phyloP scores from a whole-genome alignment of 306 rosid species.

The Casuarina cunninghamiana region DNA sequence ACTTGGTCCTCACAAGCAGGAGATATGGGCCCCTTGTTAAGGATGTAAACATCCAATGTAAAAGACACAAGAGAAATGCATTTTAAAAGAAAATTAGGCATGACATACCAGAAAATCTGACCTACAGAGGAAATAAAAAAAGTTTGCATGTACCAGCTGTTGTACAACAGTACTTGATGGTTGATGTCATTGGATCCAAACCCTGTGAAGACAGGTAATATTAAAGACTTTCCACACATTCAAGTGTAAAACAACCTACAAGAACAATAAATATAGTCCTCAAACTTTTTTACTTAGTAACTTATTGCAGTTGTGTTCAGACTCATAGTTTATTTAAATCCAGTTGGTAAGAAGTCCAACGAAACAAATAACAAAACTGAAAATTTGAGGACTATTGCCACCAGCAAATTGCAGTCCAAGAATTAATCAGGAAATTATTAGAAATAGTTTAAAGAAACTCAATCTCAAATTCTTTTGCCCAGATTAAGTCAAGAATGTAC shows the following conservation, averaged over 20 bases:
- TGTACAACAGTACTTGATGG: slow-evolving; percentile 73
- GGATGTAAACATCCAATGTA: no score
- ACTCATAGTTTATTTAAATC: neutral
- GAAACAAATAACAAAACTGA: no score
- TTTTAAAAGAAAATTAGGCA: slow-evolving; percentile 5
- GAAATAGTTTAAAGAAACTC: no score
- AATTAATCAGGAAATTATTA: neutral
- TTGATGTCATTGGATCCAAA: slow-evolving; percentile 77
- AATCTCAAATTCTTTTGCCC: no score
- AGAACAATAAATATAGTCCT: slow-evolving; percentile 7
- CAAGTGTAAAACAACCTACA: neutral
- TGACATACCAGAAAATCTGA: slow-evolving; percentile 14
- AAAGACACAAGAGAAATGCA: no score
- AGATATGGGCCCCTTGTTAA: neutral
- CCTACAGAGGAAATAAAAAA: slow-evolving; percentile 25
- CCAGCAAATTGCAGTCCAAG: neutral
- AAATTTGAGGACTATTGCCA: neutral
- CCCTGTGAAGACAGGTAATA: slow-evolving; percentile 43
- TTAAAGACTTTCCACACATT: slow-evolving; percentile 19
- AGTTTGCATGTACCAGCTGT: slow-evolving; percentile 75
- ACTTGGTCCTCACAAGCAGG: slow-evolving; percentile 9
- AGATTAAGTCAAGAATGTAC: no score
- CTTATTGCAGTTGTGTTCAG: neutral
- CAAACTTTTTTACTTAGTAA: neutral
- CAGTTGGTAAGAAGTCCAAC: neutral